These are phyloP conservation scores for Solanum arcanum DNA, from an alignment of 257 asterid species.

Conservation along the genomic window DNA sequence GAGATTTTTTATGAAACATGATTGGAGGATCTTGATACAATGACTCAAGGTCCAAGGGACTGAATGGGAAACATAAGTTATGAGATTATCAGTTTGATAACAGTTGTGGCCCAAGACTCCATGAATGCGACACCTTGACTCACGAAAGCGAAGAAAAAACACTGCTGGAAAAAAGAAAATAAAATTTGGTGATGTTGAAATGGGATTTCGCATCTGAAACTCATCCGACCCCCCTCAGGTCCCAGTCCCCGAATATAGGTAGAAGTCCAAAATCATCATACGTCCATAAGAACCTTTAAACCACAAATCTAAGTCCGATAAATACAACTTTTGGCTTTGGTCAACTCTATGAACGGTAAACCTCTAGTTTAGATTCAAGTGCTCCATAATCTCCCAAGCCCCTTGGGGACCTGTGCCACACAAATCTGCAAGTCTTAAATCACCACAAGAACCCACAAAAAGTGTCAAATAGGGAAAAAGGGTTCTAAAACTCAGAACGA, in stretches of 20 bases:
- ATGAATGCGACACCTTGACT: background rate
- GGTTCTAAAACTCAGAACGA: background rate
- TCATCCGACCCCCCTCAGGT: background rate
- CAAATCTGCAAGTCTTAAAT: background rate
- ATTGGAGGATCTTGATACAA: background rate
- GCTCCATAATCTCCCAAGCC: background rate
- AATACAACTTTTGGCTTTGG: background rate
- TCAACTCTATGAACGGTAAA: background rate
- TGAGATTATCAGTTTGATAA: background rate
- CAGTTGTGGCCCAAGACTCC: background rate
- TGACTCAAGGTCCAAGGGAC: background rate
- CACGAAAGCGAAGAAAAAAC: background rate
- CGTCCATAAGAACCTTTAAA: background rate
- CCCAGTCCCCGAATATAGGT: background rate
- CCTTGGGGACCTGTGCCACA: background rate
- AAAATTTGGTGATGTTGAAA: background rate
- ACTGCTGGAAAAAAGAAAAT: background rate
- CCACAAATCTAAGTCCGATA: background rate
- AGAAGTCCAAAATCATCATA: background rate
- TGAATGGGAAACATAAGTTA: background rate
- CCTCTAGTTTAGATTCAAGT: background rate
- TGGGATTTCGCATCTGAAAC: background rate
- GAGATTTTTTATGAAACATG: background rate
- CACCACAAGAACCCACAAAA: background rate
- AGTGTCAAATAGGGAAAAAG: background rate